Conservation (phyloP, 345 rosid genomes). For the Rhodamnia argentea region DNA sequence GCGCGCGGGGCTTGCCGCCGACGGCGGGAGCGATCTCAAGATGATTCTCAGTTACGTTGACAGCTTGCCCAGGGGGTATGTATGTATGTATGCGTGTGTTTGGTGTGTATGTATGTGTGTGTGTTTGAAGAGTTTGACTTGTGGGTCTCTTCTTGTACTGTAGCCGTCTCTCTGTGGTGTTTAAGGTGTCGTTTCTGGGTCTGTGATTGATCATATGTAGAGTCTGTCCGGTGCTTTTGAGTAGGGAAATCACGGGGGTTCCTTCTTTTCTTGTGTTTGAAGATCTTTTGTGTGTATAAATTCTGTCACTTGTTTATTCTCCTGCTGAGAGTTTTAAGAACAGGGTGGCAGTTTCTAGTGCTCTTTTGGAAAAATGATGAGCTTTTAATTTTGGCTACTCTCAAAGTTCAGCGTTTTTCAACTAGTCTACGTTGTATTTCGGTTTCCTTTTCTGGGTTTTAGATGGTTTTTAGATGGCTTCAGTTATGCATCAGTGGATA, state of each 20-base stretch:
- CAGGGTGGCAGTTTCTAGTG: neutral
- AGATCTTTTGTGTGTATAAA: neutral
- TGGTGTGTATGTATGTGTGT: neutral
- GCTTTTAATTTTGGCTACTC: neutral
- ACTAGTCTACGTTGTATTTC: too few species aligned
- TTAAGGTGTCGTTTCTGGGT: neutral
- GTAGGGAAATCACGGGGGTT: neutral
- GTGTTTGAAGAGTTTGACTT: neutral
- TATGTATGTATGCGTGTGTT: neutral
- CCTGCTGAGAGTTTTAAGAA: neutral
- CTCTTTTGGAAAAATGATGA: neutral
- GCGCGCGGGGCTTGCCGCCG: slow-evolving; percentile 60
- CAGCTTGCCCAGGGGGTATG: slow-evolving; percentile 67
- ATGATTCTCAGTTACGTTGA: slow-evolving; percentile 82
- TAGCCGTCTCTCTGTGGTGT: neutral
- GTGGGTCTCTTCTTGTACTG: neutral
- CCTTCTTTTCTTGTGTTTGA: neutral
- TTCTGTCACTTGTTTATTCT: neutral
- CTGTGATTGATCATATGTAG: neutral
- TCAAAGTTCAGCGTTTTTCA: too few species aligned
- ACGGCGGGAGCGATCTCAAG: slow-evolving; percentile 68
- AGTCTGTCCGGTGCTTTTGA: neutral
- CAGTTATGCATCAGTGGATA: neutral
- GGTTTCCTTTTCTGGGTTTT: neutral
- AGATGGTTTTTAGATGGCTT: neutral